These are phyloP conservation scores for Wickerhamomyces rabaulensis DNA, from an alignment of 805 yeast species.

Conservation along the genomic window DNA sequence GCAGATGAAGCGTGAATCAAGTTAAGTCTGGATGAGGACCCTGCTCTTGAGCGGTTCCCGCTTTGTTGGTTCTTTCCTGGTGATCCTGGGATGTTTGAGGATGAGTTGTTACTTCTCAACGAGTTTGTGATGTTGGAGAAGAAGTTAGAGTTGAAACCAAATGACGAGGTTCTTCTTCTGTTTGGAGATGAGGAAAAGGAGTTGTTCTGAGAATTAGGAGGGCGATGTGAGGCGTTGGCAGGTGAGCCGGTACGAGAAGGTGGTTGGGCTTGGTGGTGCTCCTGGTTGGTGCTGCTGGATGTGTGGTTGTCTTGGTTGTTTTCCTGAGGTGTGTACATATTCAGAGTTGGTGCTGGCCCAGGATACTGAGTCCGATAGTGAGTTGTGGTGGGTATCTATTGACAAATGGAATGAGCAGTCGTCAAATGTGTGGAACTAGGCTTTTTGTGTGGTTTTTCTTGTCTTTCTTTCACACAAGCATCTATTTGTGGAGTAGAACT, in stretches of 20 bases:
- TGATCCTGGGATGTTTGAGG: slow-evolving; percentile 12
- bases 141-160: slow-evolving; percentile 23
- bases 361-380: neutral
- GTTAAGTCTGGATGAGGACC: slow-evolving; percentile 21
- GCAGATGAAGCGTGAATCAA: slow-evolving; percentile 8
- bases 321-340: neutral
- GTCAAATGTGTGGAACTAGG: too few relatives aligned
- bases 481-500: neutral
- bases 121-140: slow-evolving; percentile 23
- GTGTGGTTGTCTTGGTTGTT: neutral
- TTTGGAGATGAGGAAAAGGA: slow-evolving; percentile 7
- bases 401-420: neutral
- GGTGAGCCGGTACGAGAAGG: neutral
- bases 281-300: neutral
- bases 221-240: slow-evolving; percentile 2
- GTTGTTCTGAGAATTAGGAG: slow-evolving; percentile 2
- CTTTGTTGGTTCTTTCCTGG: slow-evolving; percentile 1
- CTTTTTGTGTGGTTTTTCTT: neutral
- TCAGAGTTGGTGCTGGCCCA: neutral
- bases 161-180: slow-evolving; percentile 24
- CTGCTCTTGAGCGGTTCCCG: slow-evolving; percentile 20
- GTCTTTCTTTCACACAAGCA: neutral
- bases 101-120: slow-evolving; percentile 19
- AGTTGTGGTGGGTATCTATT: neutral
- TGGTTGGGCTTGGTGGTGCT: neutral